These are phyloP conservation scores for Lactarius hengduanensis DNA, from an alignment of 768 basidiomycete species.

Conservation along the genomic window DNA sequence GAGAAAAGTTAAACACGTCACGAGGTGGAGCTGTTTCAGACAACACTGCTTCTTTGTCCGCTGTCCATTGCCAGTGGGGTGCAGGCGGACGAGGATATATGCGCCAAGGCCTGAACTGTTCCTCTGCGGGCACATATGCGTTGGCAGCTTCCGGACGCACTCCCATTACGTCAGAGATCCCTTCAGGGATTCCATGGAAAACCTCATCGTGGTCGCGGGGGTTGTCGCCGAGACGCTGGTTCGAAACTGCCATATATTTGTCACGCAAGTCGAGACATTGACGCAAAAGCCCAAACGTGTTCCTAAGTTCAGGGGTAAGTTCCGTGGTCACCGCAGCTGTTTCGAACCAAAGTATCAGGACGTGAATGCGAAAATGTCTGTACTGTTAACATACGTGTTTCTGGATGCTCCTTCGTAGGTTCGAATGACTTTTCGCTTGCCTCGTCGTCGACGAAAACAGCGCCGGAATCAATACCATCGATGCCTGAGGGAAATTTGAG, in stretches of 20 bases:
- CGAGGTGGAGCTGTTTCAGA: constrained; percentile 36
- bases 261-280: constrained; percentile 89
- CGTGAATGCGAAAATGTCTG: constrained; percentile 24
- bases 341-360: constrained; percentile 16
- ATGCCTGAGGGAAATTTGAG: constrained; percentile 8
- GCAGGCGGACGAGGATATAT: constrained; percentile 93
- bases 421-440: constrained; percentile 8
- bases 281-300: constrained; percentile 69
- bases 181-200: constrained; percentile 67
- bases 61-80: constrained; percentile 92
- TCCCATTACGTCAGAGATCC: constrained; percentile 61
- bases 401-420: constrained; percentile 14
- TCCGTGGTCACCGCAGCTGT: constrained; percentile 12
- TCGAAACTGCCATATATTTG: constrained; percentile 88
- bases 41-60: constrained; percentile 46
- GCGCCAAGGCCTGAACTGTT: constrained; percentile 64
- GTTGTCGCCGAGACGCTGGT: constrained; percentile 92
- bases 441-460: constrained; percentile 9
- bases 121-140: constrained; percentile 31
- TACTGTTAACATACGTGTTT: constrained; percentile 5
- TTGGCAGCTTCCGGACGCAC: constrained; percentile 59
- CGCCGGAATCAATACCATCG: constrained; percentile 8
- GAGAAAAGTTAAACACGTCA: constrained; percentile 64
- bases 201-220: constrained; percentile 85
- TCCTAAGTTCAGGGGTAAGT: constrained; percentile 33